These are phyloP conservation scores for Fusarium albosuccineum DNA, from an alignment of 2,329 filamentous ascomycete species.

Conservation along the genomic window DNA sequence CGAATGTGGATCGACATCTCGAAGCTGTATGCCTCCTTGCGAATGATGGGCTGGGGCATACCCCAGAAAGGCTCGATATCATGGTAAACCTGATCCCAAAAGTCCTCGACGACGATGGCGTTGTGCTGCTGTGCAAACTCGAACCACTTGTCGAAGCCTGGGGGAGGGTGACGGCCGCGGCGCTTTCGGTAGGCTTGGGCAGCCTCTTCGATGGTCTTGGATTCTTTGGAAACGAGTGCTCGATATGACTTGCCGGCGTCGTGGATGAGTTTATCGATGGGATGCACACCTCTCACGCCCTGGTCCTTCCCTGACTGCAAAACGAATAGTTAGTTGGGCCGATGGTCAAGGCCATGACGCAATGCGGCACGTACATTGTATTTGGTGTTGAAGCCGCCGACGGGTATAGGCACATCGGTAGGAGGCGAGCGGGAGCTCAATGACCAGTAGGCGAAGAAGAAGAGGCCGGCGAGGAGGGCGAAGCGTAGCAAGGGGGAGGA, in stretches of 20 bases:
- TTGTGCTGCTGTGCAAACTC: conserved; percentile 65
- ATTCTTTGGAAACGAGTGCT: conserved; percentile 57
- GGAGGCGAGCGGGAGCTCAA: conserved; percentile 40
- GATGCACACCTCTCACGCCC: conserved; percentile 51
- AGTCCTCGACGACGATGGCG: conserved; percentile 71
- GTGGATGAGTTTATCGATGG: conserved; percentile 66
- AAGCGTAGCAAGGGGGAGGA: conserved; percentile 60
- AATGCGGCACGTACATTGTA: conserved; percentile 11
- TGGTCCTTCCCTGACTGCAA: conserved; percentile 11
- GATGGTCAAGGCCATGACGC: background rate
- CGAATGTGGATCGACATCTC: conserved; percentile 74
- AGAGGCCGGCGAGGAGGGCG: conserved; percentile 52
- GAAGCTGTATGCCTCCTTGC: conserved; percentile 65
- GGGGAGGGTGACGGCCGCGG: conserved; percentile 72
- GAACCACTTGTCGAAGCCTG: conserved; percentile 73
- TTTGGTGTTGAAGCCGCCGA: background rate
- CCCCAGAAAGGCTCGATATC: conserved; percentile 72
- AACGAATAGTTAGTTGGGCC: conserved; percentile 14
- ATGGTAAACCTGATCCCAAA: conserved; percentile 74
- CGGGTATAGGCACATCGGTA: conserved; percentile 11
- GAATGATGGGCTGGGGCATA: conserved; percentile 60
- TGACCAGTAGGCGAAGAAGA: conserved; percentile 51
- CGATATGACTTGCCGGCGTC: conserved; percentile 58
- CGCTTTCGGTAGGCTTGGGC: conserved; percentile 69
- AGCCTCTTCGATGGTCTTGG: conserved; percentile 65